A percentile compares a stretch with the other conserved stretches of the same genome.
These are phyloP conservation scores for Tolypocladium paradoxum DNA, from an alignment of 2,329 filamentous ascomycete species.

Conservation along the genomic window DNA sequence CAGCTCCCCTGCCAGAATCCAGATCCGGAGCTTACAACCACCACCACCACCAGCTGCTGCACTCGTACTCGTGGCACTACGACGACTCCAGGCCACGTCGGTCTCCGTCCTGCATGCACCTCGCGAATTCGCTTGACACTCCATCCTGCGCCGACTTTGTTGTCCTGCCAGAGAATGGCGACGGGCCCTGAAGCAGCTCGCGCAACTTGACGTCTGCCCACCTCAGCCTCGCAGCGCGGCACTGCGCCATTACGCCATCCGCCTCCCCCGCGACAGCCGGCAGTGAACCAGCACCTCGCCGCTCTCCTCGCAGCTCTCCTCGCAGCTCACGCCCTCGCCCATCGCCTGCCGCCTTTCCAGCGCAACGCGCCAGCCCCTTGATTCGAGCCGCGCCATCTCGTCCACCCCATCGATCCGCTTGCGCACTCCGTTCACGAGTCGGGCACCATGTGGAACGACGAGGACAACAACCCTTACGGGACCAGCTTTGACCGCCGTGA, in stretches of 20 bases:
- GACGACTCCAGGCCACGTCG: neutral
- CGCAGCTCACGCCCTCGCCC: neutral
- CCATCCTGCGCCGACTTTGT: neutral
- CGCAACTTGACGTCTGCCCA: slow-evolving; percentile 6
- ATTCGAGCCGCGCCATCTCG: neutral
- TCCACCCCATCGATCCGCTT: slow-evolving; percentile 3
- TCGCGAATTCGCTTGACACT: slow-evolving; percentile 1
- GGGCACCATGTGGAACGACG: slow-evolving; percentile 86
- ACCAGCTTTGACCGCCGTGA: slow-evolving; percentile 81
- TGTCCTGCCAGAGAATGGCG: slow-evolving; percentile 9
- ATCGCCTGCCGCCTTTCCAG: neutral
- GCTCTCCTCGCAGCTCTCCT: too few species aligned
- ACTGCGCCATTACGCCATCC: neutral
- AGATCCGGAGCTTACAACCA: slow-evolving; percentile 3
- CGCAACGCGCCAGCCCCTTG: neutral
- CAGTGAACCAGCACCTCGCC: neutral
- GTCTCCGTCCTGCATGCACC: neutral
- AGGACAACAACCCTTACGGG: slow-evolving; percentile 94
- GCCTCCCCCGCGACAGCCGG: neutral
- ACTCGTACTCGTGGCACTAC: neutral
- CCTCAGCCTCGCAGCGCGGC: neutral
- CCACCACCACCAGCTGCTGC: neutral
- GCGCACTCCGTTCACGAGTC: neutral
- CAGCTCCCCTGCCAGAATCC: neutral
- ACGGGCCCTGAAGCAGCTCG: slow-evolving; percentile 7